Percentiles rank a stretch among this genome's conserved stretches.
Evolutionary conservation across 495 filamentous ascomycete species (phyloP).

Genomic region (Trichocladium antarcticum): DNA sequence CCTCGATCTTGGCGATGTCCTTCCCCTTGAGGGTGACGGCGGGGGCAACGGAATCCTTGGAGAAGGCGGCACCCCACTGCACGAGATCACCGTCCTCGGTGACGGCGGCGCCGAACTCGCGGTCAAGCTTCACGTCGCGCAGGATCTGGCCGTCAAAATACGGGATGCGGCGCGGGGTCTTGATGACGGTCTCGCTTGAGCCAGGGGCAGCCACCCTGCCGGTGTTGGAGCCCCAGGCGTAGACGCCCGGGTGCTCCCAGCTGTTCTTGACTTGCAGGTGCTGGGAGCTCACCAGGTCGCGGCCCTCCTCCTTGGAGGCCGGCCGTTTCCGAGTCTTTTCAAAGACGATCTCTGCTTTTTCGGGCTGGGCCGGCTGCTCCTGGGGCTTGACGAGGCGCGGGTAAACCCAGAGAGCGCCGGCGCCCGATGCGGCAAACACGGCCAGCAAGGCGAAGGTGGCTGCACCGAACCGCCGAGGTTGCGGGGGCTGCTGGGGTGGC

Average conservation of each 20-base stretch:
- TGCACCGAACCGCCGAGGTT: conserved; percentile 7
- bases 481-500: conserved; percentile 16
- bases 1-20: conserved; percentile 54
- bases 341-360: conserved; percentile 42
- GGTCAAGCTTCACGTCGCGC: conserved; percentile 76
- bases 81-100: conserved; percentile 79
- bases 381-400: conserved; percentile 3
- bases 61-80: conserved; percentile 81
- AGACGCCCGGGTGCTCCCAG: conserved; percentile 81
- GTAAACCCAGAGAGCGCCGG: conserved; percentile 22
- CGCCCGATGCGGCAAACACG: conserved; percentile 21
- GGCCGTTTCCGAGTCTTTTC: conserved; percentile 46
- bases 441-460: conserved; percentile 18
- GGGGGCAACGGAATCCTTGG: conserved; percentile 40
- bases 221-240: conserved; percentile 86
- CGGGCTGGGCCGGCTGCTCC: neutral
- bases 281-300: conserved; percentile 62
- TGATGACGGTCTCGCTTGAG: conserved; percentile 63
- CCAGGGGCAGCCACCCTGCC: conserved; percentile 76
- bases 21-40: conserved; percentile 69
- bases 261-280: conserved; percentile 80
- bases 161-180: conserved; percentile 62
- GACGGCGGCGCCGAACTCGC: conserved; percentile 77
- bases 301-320: conserved; percentile 52
- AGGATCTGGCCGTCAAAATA: conserved; percentile 82